phyloP scores from a whole-genome alignment of 1,284 basidiomycete species.

The Ganoderma sp. region DNA sequence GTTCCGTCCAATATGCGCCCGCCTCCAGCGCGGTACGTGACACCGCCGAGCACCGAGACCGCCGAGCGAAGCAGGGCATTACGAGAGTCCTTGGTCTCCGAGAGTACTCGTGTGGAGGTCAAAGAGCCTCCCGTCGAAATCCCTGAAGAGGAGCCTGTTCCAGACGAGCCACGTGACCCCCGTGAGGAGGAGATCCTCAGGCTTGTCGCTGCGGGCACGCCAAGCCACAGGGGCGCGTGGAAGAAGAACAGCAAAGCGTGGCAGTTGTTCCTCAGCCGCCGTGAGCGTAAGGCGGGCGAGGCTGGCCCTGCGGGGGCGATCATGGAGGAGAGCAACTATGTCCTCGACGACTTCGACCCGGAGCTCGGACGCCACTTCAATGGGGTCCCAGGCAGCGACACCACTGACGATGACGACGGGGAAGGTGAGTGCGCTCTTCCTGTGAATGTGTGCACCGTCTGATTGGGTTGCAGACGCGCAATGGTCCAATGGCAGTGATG shows the following conservation, averaged over 20 bases:
- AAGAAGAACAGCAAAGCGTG: conserved; percentile 66
- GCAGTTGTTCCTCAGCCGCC: conserved; percentile 61
- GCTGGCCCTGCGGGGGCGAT: conserved; percentile 45
- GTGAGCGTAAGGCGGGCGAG: conserved; percentile 43
- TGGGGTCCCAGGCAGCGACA: conserved; percentile 42
- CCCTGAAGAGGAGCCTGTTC: neutral
- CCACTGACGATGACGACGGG: conserved; percentile 34
- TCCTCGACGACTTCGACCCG: conserved; percentile 27
- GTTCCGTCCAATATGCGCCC: conserved; percentile 51
- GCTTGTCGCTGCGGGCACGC: conserved; percentile 68
- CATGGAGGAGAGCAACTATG: conserved; percentile 51
- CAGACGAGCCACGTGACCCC: conserved; percentile 42
- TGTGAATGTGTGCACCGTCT: neutral
- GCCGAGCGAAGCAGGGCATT: conserved; percentile 35
- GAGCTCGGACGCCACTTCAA: conserved; percentile 27
- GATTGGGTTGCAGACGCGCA: conserved; percentile 21
- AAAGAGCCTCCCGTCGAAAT: conserved; percentile 25
- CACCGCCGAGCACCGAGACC: conserved; percentile 17
- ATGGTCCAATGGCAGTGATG: conserved; percentile 21
- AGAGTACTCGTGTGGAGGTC: conserved; percentile 16
- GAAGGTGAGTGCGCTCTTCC: conserved; percentile 27
- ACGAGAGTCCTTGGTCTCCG: conserved; percentile 31
- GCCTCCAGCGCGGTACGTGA: conserved; percentile 20
- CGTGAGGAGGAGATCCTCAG: conserved; percentile 62
- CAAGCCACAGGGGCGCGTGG: conserved; percentile 76